Base-by-base conservation (phyloP, 805 yeast genomes). In the Barnettozyma californica region DNA sequence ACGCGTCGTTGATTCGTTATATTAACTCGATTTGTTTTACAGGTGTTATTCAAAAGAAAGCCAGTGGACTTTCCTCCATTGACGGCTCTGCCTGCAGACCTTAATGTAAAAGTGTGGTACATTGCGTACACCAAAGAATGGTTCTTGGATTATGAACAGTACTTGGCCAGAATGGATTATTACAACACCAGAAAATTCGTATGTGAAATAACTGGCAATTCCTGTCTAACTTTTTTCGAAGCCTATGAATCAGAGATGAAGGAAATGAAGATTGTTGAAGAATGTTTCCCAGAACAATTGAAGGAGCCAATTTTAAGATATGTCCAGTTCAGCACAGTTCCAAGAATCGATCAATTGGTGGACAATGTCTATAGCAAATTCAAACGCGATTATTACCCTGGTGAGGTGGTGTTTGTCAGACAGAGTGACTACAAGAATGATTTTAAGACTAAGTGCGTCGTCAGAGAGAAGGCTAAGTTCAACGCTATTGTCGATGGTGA, bases 141-240 rank as follows among this genome's bases (percentile, higher is more conserved):
- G 89, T 94, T 90, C 64, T 56, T 70, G 13, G 71, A 73, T 6
- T 92, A 94, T 64, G 87, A 84, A 46, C 89, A 83, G 9, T 92
- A 88, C 59, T 69, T 94, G 43, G 68, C 68, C 20, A 69, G 92
- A 47, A 68, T 86, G 72, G 89, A 86, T 63, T 86, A 84, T 66
- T 87, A 86, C 64, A 76, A 76, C 51, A 74, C 78, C 44, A 81
- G 81, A 56, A 87, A 88, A 64, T 94, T 94, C 68, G 94, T 90
- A 11, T 94, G 98, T 69, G 99, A 94, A 67, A 85, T 92, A 43
- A 88, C 97, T 0, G 99, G 99, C 13, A 87, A 89, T 59, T 84
- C 97, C 16, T 85, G 95, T 59, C 74, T 92, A 49, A 88, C 97
- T 1, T 94, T 78, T 64, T 91, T 91, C 64, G 95, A 94, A 60